A percentile compares a stretch with the other conserved stretches of the same genome.
Evolutionary conservation across 805 yeast species (phyloP).

Genomic region (Tetrapisispora taiwanensis): DNA sequence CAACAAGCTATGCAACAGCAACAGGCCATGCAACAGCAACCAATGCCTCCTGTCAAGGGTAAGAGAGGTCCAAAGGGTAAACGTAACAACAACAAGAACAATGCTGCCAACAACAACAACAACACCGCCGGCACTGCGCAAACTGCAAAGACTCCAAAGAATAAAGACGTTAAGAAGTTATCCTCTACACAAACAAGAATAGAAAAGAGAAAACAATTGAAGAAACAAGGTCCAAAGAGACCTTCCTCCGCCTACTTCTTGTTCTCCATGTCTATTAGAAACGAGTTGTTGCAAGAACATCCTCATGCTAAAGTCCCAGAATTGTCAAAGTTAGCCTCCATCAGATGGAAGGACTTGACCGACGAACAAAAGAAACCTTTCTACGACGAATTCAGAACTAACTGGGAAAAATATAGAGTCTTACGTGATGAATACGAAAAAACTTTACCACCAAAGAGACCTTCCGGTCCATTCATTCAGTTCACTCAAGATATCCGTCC

Average conservation of each 20-base stretch:
- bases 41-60: slow-evolving; percentile 2
- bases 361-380: slow-evolving; percentile 72
- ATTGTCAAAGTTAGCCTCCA: slow-evolving; percentile 61
- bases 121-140: neutral
- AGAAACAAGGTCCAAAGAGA: slow-evolving; percentile 31
- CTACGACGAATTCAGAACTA: slow-evolving; percentile 41
- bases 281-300: slow-evolving; percentile 22
- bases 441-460: slow-evolving; percentile 23
- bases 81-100: slow-evolving; percentile 1
- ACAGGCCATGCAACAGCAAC: slow-evolving; percentile 4
- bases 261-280: slow-evolving; percentile 28
- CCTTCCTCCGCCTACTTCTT: slow-evolving; percentile 32
- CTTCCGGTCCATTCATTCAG: slow-evolving; percentile 22
- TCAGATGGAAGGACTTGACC: slow-evolving; percentile 76
- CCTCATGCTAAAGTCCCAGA: slow-evolving; percentile 33
- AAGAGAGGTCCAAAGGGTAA: slow-evolving; percentile 1
- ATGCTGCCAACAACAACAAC: neutral
- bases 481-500: slow-evolving; percentile 30
- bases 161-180: slow-evolving; percentile 22
- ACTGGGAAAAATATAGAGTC: slow-evolving; percentile 29
- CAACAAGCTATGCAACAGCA: slow-evolving; percentile 5
- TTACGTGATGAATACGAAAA: slow-evolving; percentile 28
- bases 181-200: slow-evolving; percentile 30
- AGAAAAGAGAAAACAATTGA: slow-evolving; percentile 27
- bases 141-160: slow-evolving; percentile 1